Evolutionary conservation across 2,329 filamentous ascomycete species (phyloP), one percentile per base, ranked within the genome.

Genomic region (Aureobasidium sp.): DNA sequence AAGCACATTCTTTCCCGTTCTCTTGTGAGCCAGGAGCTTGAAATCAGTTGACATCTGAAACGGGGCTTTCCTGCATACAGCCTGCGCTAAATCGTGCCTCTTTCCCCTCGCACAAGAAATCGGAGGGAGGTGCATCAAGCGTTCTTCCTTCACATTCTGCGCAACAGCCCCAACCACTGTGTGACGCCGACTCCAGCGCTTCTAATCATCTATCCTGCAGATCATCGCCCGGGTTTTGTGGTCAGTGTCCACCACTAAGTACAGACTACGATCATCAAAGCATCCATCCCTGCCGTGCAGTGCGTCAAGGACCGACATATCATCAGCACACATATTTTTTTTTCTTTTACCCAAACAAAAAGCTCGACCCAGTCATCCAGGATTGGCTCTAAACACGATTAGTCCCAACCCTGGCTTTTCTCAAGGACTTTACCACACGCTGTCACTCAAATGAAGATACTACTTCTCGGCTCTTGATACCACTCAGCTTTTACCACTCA

Each of bases 51-150:
- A 60, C 57, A 60, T 60, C 57, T 60, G 57, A 60, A 60, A 60
- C 57, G 57, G 57, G 57, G 57, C 57, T 60, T 60, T 50, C 57
- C 57, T 60, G 57, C 57, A 60, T 60, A 60, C 32, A 60, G 57
- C 43, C 13, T 60, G 57, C 57, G 57, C 57, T 60, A 60, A 60
- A 39, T 51, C 57, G 57, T 60, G 57, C 34, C 46, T 59, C 55
- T 60, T 60, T 43, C 57, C 46, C 57, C 57, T 60, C 57, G 57
- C 41, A 60, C 57, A 51, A 55, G 51, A 55, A 20, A 20, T 20
- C 20, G 20, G 20, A 20, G 20, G 20, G 20, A 20, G 20, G 51
- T 60, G 57, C 57, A 60, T 60, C 57, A 51, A 60, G 57, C 57
- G 24, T 37, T 60, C 43, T 41, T 51, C 29, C 60, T 48, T 56